phyloP scores from a whole-genome alignment of 805 yeast species.

The Pichia paraexigua region DNA sequence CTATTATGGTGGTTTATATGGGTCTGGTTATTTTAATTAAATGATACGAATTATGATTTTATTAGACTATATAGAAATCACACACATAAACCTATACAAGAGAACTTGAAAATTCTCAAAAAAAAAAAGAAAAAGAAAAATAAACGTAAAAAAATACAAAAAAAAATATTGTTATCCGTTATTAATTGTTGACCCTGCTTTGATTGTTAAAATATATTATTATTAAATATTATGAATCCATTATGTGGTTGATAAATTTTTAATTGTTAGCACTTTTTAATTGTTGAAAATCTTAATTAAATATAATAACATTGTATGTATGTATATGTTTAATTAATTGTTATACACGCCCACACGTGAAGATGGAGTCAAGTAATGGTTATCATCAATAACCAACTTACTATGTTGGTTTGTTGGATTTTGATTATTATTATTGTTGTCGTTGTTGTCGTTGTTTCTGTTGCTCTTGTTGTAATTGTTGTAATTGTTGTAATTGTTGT shows the following conservation, averaged over 20 bases:
- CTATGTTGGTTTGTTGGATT: neutral
- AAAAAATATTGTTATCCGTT: neutral
- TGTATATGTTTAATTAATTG: neutral
- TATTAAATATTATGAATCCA: neutral
- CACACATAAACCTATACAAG: neutral
- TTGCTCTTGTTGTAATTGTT: too few species aligned
- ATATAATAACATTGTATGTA: neutral
- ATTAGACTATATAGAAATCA: neutral
- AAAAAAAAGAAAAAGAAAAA: neutral
- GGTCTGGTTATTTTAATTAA: conserved; percentile 25
- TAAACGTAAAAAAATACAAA: neutral
- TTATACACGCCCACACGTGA: conserved; percentile 10
- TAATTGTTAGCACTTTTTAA: neutral
- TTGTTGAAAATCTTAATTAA: neutral
- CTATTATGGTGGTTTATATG: conserved; percentile 40
- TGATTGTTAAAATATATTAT: neutral
- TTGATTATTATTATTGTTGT: neutral
- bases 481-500: too few species aligned
- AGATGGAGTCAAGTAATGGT: conserved; percentile 9
- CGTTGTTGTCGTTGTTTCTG: too few species aligned
- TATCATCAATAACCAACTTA: conserved; percentile 6
- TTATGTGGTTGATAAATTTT: neutral
- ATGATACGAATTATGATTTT: neutral
- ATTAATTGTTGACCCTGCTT: neutral
- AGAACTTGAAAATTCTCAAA: neutral